Evolutionary conservation across 305 asterid species (phyloP).

Genomic region (Fraxinus sp.): DNA sequence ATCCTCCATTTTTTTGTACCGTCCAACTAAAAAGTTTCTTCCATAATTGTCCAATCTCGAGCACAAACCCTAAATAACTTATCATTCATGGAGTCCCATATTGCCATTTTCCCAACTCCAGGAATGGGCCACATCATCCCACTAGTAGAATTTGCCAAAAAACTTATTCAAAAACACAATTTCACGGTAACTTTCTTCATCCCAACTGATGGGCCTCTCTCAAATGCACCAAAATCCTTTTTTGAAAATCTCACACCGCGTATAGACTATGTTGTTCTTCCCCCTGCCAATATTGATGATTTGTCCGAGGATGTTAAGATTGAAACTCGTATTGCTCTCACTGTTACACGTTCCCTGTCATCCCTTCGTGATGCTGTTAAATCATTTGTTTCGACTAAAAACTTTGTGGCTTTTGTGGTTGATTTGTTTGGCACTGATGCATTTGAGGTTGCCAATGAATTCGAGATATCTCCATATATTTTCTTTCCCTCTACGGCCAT

Average conservation of each 20-base stretch:
- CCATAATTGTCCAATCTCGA: constrained; percentile 31
- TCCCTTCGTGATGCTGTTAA: constrained; percentile 35
- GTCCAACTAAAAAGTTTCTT: constrained; percentile 18
- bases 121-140: constrained; percentile 78
- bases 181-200: constrained; percentile 42
- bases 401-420: constrained; percentile 55
- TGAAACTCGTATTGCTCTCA: constrained; percentile 68
- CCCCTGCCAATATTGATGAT: constrained; percentile 50
- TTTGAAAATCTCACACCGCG: constrained; percentile 48
- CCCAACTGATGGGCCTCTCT: constrained; percentile 55
- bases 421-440: constrained; percentile 83
- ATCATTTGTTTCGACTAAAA: constrained; percentile 20
- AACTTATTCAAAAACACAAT: constrained; percentile 28
- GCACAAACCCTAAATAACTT: not conserved
- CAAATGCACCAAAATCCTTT: constrained; percentile 39
- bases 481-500: constrained; percentile 69
- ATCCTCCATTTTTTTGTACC: not conserved
- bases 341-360: constrained; percentile 58
- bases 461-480: constrained; percentile 46
- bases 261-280: constrained; percentile 47
- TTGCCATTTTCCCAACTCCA: constrained; percentile 52
- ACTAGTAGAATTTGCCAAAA: constrained; percentile 44
- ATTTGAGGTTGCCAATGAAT: constrained; percentile 56
- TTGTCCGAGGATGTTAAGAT: constrained; percentile 40
- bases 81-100: constrained; percentile 45